phyloP scores from a whole-genome alignment of 2,329 filamentous ascomycete genomes.

The Colletotrichum acutatum region DNA sequence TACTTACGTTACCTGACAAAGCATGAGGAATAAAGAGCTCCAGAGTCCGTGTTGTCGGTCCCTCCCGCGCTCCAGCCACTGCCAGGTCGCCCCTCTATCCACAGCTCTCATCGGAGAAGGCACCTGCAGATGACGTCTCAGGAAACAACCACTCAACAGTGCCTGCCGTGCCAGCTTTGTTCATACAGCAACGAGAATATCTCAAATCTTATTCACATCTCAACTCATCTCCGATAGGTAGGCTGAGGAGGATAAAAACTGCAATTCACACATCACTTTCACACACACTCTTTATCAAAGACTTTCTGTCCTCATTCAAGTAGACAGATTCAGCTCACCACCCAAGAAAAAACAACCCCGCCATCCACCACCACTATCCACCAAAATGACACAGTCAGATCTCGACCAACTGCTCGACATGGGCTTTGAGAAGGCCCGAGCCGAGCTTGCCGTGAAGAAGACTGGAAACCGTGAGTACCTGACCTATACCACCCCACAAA shows the following conservation, averaged over 20 bases:
- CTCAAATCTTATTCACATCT: background rate
- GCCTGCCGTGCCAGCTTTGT: background rate
- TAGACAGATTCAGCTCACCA: background rate
- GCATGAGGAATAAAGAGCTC: background rate
- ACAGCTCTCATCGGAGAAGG: constrained; percentile 11
- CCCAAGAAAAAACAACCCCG: constrained; percentile 34
- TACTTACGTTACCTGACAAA: background rate
- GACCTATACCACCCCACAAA: background rate
- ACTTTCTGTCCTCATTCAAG: background rate
- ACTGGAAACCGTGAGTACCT: constrained; percentile 76
- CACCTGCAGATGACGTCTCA: constrained; percentile 34
- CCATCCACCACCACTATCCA: background rate
- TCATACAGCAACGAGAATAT: background rate
- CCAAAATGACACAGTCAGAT: constrained; percentile 67
- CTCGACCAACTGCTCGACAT: constrained; percentile 73
- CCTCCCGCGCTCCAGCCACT: constrained; percentile 23
- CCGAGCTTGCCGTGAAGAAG: constrained; percentile 86
- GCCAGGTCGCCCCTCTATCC: constrained; percentile 7
- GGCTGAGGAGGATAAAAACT: background rate
- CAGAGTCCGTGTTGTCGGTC: constrained; percentile 6
- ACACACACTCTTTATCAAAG: background rate
- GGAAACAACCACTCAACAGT: constrained; percentile 25
- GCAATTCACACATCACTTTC: background rate
- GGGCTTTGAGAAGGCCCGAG: constrained; percentile 86
- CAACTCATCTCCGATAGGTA: background rate